Base-by-base conservation (phyloP, 164 flowering plant species). In the Cinnamomum micranthum region DNA sequence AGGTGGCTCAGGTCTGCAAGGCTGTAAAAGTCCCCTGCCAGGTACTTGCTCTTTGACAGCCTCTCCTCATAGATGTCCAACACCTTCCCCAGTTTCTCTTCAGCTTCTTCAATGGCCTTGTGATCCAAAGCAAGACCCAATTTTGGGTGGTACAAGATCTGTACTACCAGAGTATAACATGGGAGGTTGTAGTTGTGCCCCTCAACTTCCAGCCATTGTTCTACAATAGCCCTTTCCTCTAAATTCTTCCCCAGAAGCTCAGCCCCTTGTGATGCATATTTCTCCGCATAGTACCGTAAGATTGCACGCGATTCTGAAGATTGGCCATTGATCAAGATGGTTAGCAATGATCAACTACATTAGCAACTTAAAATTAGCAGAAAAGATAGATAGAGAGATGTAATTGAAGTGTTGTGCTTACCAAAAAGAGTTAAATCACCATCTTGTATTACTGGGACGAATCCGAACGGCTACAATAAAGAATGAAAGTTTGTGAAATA, bases 11-110 rank as follows among this genome's bases (percentile, higher is more conserved):
- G 84, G 72, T 87, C 92, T 65, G 90, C 90, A 20, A 88, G 77
- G 80, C 88, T 87, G 58, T 80, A 82, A 77, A 85, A 85, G 52
- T 89, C 88, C 22, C 90, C 89, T 68, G 88, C 92, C 73, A 88
- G 76, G 82, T 87, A 88, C 63, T 84, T 83, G 81, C 80, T 82
- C 67, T 75, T 76, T 0, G 86, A 77, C 13, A 87, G 90, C 81
- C 84, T 79, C 71, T 81, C 83, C 72, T 88, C 88, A 62, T 87
- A 85, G 19, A 88, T 47, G 28, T 85, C 91, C 70, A 87, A 69
- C 35, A 84, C 88, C 23, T 79, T 73, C 6, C 52, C 83, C 19
- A 87, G 87, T 74, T 87, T 83, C 77, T 86, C 81, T 59, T 83
- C 83, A 73, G 81, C 77, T 74, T 81, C 83, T 27, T 80, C 70